phyloP scores from a whole-genome alignment of 2,329 filamentous ascomycete genomes.

The Colletotrichum somersetense region DNA sequence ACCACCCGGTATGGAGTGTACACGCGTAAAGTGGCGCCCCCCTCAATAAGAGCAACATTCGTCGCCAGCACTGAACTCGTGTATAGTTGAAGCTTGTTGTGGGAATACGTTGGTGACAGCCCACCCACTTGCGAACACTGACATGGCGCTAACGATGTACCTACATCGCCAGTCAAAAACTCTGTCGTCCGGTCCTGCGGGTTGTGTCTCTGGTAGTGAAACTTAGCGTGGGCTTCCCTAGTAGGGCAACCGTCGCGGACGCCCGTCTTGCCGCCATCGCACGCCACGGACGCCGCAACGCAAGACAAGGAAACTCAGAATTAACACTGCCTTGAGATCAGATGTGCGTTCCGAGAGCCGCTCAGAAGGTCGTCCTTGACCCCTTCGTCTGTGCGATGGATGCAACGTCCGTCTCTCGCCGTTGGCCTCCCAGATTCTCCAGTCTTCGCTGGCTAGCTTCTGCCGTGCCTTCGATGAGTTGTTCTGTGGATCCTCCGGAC shows the following conservation, averaged over 20 bases:
- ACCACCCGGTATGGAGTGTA: constrained; percentile 26
- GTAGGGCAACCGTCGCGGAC: constrained; percentile 28
- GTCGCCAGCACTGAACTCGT: constrained; percentile 25
- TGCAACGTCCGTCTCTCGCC: constrained; percentile 22
- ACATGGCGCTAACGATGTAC: constrained; percentile 28
- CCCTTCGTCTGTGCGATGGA: constrained; percentile 33
- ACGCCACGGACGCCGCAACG: constrained; percentile 14
- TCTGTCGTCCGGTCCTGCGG: constrained; percentile 31
- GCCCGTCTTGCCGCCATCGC: constrained; percentile 19
- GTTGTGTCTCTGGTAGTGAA: constrained; percentile 28
- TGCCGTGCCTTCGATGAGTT: constrained; percentile 55
- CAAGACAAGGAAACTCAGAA: not conserved
- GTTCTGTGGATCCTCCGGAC: constrained; percentile 55
- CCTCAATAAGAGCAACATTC: constrained; percentile 1
- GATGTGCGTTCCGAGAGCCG: constrained; percentile 23
- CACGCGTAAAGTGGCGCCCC: constrained; percentile 45
- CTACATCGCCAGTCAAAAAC: constrained; percentile 29
- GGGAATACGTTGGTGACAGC: constrained; percentile 23
- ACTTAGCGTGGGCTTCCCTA: constrained; percentile 34
- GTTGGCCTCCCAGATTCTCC: constrained; percentile 34
- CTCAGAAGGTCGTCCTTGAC: constrained; percentile 17
- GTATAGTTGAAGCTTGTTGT: constrained; percentile 35
- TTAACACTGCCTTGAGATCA: constrained; percentile 29
- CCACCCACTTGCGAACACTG: constrained; percentile 18
- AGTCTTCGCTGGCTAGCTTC: constrained; percentile 39